These are phyloP conservation scores for Daphne laureola DNA, from an alignment of 441 rosid genomes.

Conservation along the genomic window DNA sequence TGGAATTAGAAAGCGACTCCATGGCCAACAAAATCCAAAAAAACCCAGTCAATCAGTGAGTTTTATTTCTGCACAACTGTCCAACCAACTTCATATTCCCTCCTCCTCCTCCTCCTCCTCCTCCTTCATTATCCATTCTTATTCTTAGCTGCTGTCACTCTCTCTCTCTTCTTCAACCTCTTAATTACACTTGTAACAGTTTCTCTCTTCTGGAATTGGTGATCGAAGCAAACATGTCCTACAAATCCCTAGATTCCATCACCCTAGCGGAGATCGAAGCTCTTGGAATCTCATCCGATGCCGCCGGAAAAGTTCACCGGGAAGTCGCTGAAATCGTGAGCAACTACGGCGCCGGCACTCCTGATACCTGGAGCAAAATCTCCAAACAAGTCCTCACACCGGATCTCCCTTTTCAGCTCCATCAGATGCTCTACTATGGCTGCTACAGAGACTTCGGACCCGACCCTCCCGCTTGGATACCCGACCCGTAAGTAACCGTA, in stretches of 20 bases:
- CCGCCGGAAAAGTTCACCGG: slow-evolving; percentile 32
- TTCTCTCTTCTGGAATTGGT: no score
- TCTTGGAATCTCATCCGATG: slow-evolving; percentile 36
- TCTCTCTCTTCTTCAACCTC: no score
- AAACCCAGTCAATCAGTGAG: background rate
- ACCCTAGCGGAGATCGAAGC: slow-evolving; percentile 47
- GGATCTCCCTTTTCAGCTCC: slow-evolving; percentile 69
- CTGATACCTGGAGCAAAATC: slow-evolving; percentile 55
- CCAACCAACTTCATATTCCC: slow-evolving; percentile 30
- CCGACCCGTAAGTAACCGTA: slow-evolving; percentile 45
- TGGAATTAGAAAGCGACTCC: no score
- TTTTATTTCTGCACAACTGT: slow-evolving; percentile 28
- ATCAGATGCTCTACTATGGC: slow-evolving; percentile 75
- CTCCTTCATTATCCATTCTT: slow-evolving; percentile 18
- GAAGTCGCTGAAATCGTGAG: slow-evolving; percentile 34
- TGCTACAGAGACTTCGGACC: slow-evolving; percentile 72
- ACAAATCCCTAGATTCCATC: slow-evolving; percentile 43
- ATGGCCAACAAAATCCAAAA: no score
- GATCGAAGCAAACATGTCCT: slow-evolving; percentile 19
- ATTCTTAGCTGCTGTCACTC: background rate
- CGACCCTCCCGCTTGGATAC: slow-evolving; percentile 88
- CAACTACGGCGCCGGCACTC: slow-evolving; percentile 27
- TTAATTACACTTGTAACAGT: no score
- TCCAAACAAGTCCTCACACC: slow-evolving; percentile 49
- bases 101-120: slow-evolving; percentile 17